Conservation (phyloP, 371 early-diverging fungal genomes). For the Rhizopus delemar region DNA sequence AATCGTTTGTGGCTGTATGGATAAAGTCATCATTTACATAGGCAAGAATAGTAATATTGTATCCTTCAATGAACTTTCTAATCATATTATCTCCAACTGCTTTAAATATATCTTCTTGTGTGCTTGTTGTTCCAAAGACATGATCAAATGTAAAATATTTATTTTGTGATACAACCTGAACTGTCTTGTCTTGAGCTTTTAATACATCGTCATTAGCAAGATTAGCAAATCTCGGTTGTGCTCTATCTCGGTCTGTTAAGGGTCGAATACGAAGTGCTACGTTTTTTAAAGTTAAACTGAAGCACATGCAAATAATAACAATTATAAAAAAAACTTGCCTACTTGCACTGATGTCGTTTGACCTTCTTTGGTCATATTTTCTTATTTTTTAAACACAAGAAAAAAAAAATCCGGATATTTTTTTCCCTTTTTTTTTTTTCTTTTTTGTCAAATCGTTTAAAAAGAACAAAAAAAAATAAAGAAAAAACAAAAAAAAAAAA, state of each 20-base stretch:
- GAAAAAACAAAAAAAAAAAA: slow-evolving; percentile 3
- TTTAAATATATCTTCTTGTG: slow-evolving; percentile 30
- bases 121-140: slow-evolving; percentile 37
- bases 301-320: neutral
- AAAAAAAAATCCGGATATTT: neutral
- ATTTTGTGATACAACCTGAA: slow-evolving; percentile 35
- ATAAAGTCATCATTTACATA: slow-evolving; percentile 62
- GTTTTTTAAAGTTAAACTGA: neutral
- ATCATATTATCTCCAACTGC: slow-evolving; percentile 28
- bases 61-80: slow-evolving; percentile 52
- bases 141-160: slow-evolving; percentile 37
- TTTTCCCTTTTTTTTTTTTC: too few relatives aligned
- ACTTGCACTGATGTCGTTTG: slow-evolving; percentile 31
- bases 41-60: slow-evolving; percentile 90
- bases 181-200: slow-evolving; percentile 26
- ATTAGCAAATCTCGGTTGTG: slow-evolving; percentile 39
- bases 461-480: neutral
- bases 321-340: slow-evolving; percentile 13
- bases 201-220: slow-evolving; percentile 34
- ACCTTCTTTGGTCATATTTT: slow-evolving; percentile 17
- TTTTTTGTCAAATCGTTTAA: neutral
- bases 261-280: slow-evolving; percentile 35
- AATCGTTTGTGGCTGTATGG: neutral
- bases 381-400: neutral
- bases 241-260: slow-evolving; percentile 31